A percentile compares a stretch with the other conserved stretches of the same genome.
These are phyloP conservation scores for Penicillium sp. DNA, from an alignment of 2,329 filamentous ascomycete species.

Conservation along the genomic window DNA sequence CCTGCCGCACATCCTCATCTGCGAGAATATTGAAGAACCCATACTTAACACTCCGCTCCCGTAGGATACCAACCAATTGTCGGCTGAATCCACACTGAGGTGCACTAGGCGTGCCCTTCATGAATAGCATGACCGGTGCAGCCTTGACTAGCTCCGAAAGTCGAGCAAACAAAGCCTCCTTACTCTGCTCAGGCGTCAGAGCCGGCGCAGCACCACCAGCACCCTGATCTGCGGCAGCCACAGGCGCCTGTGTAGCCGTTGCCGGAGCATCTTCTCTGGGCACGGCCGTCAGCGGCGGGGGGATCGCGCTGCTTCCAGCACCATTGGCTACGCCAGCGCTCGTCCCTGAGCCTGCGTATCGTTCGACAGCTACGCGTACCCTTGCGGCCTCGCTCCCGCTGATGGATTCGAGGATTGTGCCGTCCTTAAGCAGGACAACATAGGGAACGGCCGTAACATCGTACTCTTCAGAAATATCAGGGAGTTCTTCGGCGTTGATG, in stretches of 20 bases:
- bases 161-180: constrained; percentile 84
- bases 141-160: constrained; percentile 88
- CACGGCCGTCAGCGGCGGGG: constrained; percentile 45
- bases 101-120: constrained; percentile 90
- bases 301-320: constrained; percentile 42
- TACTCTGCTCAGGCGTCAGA: constrained; percentile 60
- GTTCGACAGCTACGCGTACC: constrained; percentile 84
- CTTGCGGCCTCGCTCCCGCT: constrained; percentile 88
- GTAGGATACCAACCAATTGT: constrained; percentile 82
- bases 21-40: constrained; percentile 99
- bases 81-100: constrained; percentile 93
- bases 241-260: constrained; percentile 37
- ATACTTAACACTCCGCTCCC: constrained; percentile 91
- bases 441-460: constrained; percentile 94
- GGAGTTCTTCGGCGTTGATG: constrained; percentile 92
- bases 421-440: constrained; percentile 79
- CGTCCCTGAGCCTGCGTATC: constrained; percentile 63
- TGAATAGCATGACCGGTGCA: constrained; percentile 97
- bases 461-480: constrained; percentile 89
- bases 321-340: constrained; percentile 30
- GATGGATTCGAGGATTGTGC: constrained; percentile 79
- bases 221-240: constrained; percentile 18
- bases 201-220: constrained; percentile 22
- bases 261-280: constrained; percentile 42
- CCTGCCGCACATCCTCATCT: constrained; percentile 95